Evolutionary conservation across 805 yeast genomes (phyloP).

Genomic region (Candida silvatica): DNA sequence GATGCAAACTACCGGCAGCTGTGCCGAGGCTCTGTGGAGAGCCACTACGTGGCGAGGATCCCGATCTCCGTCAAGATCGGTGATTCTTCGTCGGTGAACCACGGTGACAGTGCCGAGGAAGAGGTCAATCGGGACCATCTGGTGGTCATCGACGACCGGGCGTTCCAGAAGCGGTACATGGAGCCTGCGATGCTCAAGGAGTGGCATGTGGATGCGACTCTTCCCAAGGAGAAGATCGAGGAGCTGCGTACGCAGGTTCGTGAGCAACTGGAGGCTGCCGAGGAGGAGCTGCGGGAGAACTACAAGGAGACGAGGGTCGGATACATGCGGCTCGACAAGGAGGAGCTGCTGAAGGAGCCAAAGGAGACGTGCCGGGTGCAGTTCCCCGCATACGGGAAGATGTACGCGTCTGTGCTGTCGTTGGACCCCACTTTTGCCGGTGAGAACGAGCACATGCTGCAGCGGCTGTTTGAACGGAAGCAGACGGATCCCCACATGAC

Average conservation of each 20-base stretch:
- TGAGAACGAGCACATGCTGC: constrained; percentile 4
- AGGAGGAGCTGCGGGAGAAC: not conserved
- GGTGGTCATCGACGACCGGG: constrained; percentile 1
- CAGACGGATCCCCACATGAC: not conserved
- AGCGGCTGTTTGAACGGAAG: not conserved
- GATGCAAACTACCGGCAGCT: constrained; percentile 3
- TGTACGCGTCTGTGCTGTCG: too few species aligned
- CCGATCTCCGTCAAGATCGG: not conserved
- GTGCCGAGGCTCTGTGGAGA: not conserved
- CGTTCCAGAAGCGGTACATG: not conserved
- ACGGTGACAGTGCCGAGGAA: not conserved
- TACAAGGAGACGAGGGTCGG: constrained; percentile 1
- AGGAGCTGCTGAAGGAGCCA: not conserved
- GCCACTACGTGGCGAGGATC: not conserved
- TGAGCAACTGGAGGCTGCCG: not conserved
- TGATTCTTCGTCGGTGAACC: not conserved
- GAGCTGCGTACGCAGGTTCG: not conserved
- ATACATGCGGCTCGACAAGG: constrained; percentile 1
- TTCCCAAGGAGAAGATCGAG: not conserved
- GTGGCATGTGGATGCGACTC: constrained; percentile 1
- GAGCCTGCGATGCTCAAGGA: not conserved
- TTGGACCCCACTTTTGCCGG: constrained; percentile 4
- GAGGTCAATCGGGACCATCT: not conserved
- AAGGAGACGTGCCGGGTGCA: constrained; percentile 4
- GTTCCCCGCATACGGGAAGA: too few species aligned